Base-by-base conservation (phyloP, 345 rosid species). In the Heritiera littoralis region DNA sequence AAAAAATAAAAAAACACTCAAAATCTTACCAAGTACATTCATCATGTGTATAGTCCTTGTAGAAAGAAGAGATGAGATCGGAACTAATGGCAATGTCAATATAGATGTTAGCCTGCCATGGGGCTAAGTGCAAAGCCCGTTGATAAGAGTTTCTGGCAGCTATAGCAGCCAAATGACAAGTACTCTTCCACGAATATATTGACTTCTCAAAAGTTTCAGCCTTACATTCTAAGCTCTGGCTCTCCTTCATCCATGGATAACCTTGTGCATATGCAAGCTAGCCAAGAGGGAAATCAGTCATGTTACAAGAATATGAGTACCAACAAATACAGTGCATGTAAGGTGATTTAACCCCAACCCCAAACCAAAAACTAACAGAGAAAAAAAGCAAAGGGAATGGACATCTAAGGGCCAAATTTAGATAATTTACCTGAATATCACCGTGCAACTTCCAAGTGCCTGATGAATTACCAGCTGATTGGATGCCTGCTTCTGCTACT, bases 51-150 rank as follows among this genome's bases (percentile, higher is more conserved):
- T 74, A 59, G 73, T 80, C 83, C 79, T 82, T 76, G 55, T 79
- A 75, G 76, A 87, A 88, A 72, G 87, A 85, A 80, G 86, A 87
- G 78, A 91, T 84, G 72, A 91, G 90, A 89, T 91, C 93, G 61
- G 86, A 91, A 76, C 93, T 52, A 79, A 90, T 76, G 79, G 95
- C 99, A 82, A 91, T 81, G 82, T 94, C 97, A 48, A 86, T 80
- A 81, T 96, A 96, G 51, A 94, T 77, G 78, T 87, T 92, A 66
- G 99, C 95, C 85, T 88, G 94, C 98, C 98, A 96, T 23, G 99
- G 98, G 78, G 93, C 78, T 92, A 93, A 86, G 81, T 81, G 93
- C 86, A 94, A 76, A 80, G 98, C 95, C 72, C 85, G 84, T 83
- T 94, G 97, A 83, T 92, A 96, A 28, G 92, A 90, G 79, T 81